Conservation (phyloP, 2,329 filamentous ascomycete species). For the Orbilia oligospora region DNA sequence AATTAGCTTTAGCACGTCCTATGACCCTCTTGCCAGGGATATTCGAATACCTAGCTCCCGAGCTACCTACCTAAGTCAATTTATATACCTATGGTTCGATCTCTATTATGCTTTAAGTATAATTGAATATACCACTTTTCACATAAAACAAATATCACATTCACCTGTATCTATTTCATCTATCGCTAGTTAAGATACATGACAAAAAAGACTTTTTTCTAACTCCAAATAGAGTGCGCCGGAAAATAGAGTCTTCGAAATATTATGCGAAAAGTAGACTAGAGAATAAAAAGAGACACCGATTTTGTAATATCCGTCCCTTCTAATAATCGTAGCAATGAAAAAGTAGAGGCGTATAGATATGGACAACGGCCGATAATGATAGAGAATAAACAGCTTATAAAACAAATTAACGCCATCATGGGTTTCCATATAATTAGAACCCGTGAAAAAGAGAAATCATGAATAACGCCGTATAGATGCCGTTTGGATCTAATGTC, state of each 20-base stretch:
- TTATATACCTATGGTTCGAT: conserved; percentile 3
- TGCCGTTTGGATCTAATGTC: conserved; percentile 8
- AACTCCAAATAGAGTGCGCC: conserved; percentile 19
- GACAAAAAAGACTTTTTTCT: conserved; percentile 1
- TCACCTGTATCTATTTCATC: conserved; percentile 2
- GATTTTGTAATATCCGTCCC: conserved; percentile 7
- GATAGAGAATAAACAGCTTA: not conserved
- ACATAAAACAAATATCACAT: conserved; percentile 6
- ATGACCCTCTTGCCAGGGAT: not conserved
- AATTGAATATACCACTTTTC: not conserved
- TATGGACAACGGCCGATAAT: conserved; percentile 1
- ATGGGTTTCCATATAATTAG: not conserved
- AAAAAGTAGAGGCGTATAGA: not conserved
- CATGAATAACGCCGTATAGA: conserved; percentile 12
- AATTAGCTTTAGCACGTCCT: not conserved
- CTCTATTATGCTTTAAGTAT: not conserved
- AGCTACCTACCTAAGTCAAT: not conserved
- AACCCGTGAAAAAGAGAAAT: not conserved
- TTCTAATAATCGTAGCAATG: conserved; percentile 12
- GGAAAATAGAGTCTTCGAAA: conserved; percentile 24
- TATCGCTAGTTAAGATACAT: conserved; percentile 11
- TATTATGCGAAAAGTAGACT: not conserved
- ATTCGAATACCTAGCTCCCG: not conserved
- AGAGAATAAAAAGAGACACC: not conserved
- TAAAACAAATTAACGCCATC: not conserved